phyloP scores from a whole-genome alignment of 176 grass and related monocot genomes.

The maize (Zea mays) region Zm-B73-REFERENCE-NAM-5.0 NC_050100.1:134254001-134254500 shows the following conservation, averaged over 20 bases:
- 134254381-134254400: too few species aligned
- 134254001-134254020: conserved; percentile 17
- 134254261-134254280: conserved; percentile 95
- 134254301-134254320: not conserved
- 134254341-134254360: too few species aligned
- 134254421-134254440: too few species aligned
- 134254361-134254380: too few species aligned
- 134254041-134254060: not conserved
- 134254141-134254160: conserved; percentile 36
- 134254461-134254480: not conserved
- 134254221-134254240: conserved; percentile 91
- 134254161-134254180: conserved; percentile 95
- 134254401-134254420: too few species aligned
- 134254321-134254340: too few species aligned
- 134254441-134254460: not conserved
- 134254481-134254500: not conserved
- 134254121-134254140: conserved; percentile 25
- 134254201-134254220: conserved; percentile 97
- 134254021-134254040: not conserved
- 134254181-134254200: conserved; percentile 96
- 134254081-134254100: conserved; percentile 2
- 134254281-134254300: conserved; percentile 24
- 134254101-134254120: conserved; percentile 3
- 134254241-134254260: conserved; percentile 78
- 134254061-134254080: conserved; percentile 1